Conservation (phyloP, 1,284 basidiomycete species). For the Moniliophthora roreri region DNA sequence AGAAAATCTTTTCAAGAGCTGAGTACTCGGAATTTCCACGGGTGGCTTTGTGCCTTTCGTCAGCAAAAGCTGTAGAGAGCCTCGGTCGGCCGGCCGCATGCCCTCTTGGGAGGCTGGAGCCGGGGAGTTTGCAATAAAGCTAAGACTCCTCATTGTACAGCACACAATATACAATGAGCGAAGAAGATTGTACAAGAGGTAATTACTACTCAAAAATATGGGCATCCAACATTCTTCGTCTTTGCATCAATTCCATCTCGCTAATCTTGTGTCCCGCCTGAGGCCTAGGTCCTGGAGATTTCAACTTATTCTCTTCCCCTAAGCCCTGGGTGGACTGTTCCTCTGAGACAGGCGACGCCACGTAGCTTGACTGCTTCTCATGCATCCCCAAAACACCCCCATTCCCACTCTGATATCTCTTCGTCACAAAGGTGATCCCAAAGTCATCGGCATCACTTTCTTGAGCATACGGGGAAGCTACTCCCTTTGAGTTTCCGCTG, state of each 20-base stretch:
- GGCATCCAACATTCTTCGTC: constrained; percentile 68
- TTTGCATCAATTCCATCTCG: constrained; percentile 78
- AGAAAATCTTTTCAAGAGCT: no score
- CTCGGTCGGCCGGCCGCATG: no score
- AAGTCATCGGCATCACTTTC: constrained; percentile 67
- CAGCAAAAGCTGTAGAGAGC: no score
- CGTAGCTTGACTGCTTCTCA: constrained; percentile 10
- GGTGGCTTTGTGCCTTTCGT: no score
- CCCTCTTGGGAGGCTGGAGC: no score
- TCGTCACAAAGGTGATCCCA: constrained; percentile 69
- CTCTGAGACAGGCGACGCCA: neutral
- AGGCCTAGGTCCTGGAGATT: constrained; percentile 33
- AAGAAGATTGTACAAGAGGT: neutral
- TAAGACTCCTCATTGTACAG: no score
- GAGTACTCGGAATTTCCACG: neutral
- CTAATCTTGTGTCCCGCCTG: constrained; percentile 66
- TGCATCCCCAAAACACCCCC: constrained; percentile 13
- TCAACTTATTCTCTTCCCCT: constrained; percentile 14
- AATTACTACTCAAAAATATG: constrained; percentile 46
- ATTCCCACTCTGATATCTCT: constrained; percentile 38
- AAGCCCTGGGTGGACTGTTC: neutral
- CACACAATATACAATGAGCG: neutral
- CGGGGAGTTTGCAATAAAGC: no score
- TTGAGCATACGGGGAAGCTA: constrained; percentile 28
- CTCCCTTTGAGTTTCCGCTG: constrained; percentile 17